Base-by-base conservation (phyloP, 1,139 yeast species). In the Saccharomyces pastorianus region DNA sequence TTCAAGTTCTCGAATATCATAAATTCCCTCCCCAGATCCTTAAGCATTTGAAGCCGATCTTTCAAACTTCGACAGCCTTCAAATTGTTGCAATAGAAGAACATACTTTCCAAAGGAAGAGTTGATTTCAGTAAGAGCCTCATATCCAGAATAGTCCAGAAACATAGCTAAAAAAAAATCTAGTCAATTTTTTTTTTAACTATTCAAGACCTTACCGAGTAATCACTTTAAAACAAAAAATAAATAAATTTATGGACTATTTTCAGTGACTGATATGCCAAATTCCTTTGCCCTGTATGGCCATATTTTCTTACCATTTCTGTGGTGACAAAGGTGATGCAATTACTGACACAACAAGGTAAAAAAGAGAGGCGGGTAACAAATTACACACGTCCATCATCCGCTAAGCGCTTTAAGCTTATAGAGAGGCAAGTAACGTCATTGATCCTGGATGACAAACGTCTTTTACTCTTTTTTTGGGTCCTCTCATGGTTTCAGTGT, bases 191-290 rank as follows among this genome's bases (percentile, higher is more conserved):
- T 23, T 23, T 23, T 14, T 34, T 14, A 7, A 14, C 4, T 34
- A 14, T 34, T 34, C 13, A 9, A 34, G 0, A 34, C 17, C 23
- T 7, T 8, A 23, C 11, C 11, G n/a, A 29, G 11, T 5, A 11
- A 11, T 11, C 11, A 46, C 29, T 5, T 58, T 56, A 28, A 56
- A 60, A 14, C 53, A 55, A 44, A 55, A 54, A 50, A 53, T 9
- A 13, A 9, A 29, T 9, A 9, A 29, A 29, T 11, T 11, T 11
- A 29, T 6, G 13, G 13, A 29, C 13, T 5, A 29, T 11, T 29
- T 9, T n/a, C n/a, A 29, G 13, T 29, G 13, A 13, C 32, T 29
- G 13, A 29, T 29, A 29, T 11, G n/a, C n/a, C 6, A 29, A 11
- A 29, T 29, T 29, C n/a, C 13, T 29, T 13, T 29, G 6, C n/a